These are phyloP conservation scores for Dovyalis caffra DNA, from an alignment of 345 rosid species.

Conservation along the genomic window DNA sequence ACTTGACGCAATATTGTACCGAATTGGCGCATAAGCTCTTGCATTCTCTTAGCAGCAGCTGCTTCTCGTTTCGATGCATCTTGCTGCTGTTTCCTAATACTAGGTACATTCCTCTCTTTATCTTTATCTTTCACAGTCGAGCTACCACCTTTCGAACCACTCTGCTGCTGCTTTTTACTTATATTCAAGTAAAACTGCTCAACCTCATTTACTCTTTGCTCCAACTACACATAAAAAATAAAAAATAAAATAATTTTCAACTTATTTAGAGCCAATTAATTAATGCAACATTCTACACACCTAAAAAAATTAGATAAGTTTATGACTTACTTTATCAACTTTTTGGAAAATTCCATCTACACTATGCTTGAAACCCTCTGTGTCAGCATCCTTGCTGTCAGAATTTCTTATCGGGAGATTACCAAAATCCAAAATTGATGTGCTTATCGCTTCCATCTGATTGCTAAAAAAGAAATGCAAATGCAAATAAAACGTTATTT, in stretches of 20 bases:
- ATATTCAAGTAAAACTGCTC: constrained; percentile 56
- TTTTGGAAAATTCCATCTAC: constrained; percentile 26
- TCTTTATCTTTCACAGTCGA: constrained; percentile 55
- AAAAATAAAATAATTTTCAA: neutral
- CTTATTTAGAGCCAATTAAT: neutral
- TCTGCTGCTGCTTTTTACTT: constrained; percentile 43
- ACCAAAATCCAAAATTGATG: neutral
- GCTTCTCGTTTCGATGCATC: constrained; percentile 79
- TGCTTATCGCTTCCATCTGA: constrained; percentile 16
- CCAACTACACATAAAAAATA: constrained; percentile 44
- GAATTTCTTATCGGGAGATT: neutral
- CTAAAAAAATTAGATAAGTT: too few relatives aligned
- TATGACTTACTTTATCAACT: constrained; percentile 25
- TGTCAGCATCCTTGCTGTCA: constrained; percentile 6
- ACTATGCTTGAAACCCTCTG: constrained; percentile 21
- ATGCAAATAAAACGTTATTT: neutral
- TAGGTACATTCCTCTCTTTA: constrained; percentile 56
- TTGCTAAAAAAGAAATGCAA: neutral
- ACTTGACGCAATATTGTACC: constrained; percentile 76
- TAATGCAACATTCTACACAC: too few relatives aligned
- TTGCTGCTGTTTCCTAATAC: constrained; percentile 69
- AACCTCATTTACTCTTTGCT: constrained; percentile 69
- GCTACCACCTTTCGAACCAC: constrained; percentile 48
- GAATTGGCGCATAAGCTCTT: constrained; percentile 90
- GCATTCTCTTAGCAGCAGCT: constrained; percentile 93